Percentiles rank a stretch among this genome's conserved stretches.
Conservation (phyloP, 148 eudicot genomes). For the Vaccinium macrocarpon region DNA sequence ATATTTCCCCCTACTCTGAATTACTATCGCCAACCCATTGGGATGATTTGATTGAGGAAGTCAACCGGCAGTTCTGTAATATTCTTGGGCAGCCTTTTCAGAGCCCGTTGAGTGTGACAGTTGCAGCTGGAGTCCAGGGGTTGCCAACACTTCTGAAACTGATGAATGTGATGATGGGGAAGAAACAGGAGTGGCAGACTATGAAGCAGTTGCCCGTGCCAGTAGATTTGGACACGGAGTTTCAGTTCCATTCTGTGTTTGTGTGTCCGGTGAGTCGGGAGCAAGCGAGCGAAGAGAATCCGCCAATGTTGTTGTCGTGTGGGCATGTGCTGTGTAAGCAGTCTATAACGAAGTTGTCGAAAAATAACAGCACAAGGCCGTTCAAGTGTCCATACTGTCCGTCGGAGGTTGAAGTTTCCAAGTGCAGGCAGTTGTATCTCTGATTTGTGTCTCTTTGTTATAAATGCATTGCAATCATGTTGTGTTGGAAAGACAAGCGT, state of each 20-base stretch:
- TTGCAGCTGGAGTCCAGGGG: slow-evolving; percentile 78
- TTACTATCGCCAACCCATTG: slow-evolving; percentile 55
- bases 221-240: slow-evolving; percentile 60
- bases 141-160: slow-evolving; percentile 79
- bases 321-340: slow-evolving; percentile 88
- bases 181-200: slow-evolving; percentile 78
- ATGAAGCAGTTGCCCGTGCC: slow-evolving; percentile 86
- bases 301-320: slow-evolving; percentile 79
- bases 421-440: slow-evolving; percentile 65
- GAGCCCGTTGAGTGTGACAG: slow-evolving; percentile 67
- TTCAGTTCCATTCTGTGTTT: slow-evolving; percentile 77
- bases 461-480: slow-evolving; percentile 5
- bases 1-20: slow-evolving; percentile 66
- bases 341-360: slow-evolving; percentile 74
- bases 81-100: slow-evolving; percentile 61
- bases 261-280: slow-evolving; percentile 88
- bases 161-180: slow-evolving; percentile 80
- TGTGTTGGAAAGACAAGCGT: neutral
- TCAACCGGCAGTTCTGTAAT: slow-evolving; percentile 62
- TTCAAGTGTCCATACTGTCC: slow-evolving; percentile 96
- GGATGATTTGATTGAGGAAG: slow-evolving; percentile 62
- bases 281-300: slow-evolving; percentile 80
- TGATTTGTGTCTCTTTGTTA: slow-evolving; percentile 20
- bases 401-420: slow-evolving; percentile 55
- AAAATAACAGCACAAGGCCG: slow-evolving; percentile 63